phyloP scores from a whole-genome alignment of 164 flowering plant species.

The Sedum album region DNA sequence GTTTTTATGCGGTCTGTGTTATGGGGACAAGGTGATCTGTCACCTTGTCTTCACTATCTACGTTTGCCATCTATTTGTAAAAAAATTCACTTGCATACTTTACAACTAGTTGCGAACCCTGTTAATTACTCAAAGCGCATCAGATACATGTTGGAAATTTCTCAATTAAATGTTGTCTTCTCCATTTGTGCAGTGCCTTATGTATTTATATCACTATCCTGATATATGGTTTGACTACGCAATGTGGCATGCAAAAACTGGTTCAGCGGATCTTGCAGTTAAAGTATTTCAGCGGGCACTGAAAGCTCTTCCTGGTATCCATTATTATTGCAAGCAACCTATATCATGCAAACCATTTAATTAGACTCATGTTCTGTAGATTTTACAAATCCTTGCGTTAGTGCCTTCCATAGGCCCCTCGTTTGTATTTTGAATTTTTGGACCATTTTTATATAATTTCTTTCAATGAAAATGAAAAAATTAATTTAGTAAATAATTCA shows the following conservation, averaged over 20 bases:
- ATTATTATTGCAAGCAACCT: background rate
- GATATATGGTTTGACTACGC: conserved; percentile 97
- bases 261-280: conserved; percentile 72
- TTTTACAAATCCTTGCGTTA: background rate
- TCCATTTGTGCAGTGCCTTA: conserved; percentile 59
- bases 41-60: background rate
- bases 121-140: background rate
- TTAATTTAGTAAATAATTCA: background rate
- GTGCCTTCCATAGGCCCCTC: background rate
- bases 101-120: background rate
- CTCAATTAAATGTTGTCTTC: background rate
- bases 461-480: background rate
- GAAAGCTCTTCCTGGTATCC: conserved; percentile 92
- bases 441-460: background rate
- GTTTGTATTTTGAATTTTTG: background rate
- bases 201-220: conserved; percentile 94
- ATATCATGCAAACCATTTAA: background rate
- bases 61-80: background rate
- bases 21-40: background rate
- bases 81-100: background rate
- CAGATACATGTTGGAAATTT: background rate
- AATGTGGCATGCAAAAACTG: conserved; percentile 87
- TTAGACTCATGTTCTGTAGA: background rate
- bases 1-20: background rate
- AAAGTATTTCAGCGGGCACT: conserved; percentile 85